Evolutionary conservation across 2,329 filamentous ascomycete species (phyloP), one percentile per base, ranked within the genome.

Genomic region (Diaporthe nobilis): DNA sequence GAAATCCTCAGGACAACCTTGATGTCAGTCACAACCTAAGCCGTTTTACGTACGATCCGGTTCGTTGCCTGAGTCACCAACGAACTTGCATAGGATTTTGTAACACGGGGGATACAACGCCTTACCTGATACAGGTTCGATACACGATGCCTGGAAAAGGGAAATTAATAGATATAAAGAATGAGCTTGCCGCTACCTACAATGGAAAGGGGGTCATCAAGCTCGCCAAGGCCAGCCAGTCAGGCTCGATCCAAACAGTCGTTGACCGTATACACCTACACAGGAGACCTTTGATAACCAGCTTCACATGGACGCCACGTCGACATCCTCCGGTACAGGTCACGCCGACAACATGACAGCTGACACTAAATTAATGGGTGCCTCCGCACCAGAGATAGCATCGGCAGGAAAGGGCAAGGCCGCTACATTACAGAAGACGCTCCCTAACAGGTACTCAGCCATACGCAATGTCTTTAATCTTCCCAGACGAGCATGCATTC

Each of bases 31-130:
- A 55, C 65, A 65, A 8, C 39, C 42, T 20, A 34, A 10, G 42
- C 42, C 2, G 17, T 7, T 55, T 55, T 28, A 28, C 65, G 5
- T 49, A 28, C 47, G 34, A 53, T 39, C 13, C 47, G 15, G 8
- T 31, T 42, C 22, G n/a, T 7, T 42, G 49, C 65, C 65, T 70
- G 65, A 70, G 47, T 70, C 65, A 70, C 65, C 49, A 55, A 70
- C 17, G 22, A 15, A 25, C n/a, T 55, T 28, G 5, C 34, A 31
- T 25, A 7, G 49, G 34, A 49, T 1, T 28, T 4, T 4, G 49
- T 70, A 34, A 25, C n/a, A 20, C 17, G 31, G 37, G 0, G 20
- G 31, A 6, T 70, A 8, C 13, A 39, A 7, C 5, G 31, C n/a
- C 9, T 15, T 17, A 1, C 2, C 20, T 22, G 61, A 31, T 12